Base-by-base conservation (phyloP, 192 early-diverging fungal species). In the Coemansia sp. region DNA sequence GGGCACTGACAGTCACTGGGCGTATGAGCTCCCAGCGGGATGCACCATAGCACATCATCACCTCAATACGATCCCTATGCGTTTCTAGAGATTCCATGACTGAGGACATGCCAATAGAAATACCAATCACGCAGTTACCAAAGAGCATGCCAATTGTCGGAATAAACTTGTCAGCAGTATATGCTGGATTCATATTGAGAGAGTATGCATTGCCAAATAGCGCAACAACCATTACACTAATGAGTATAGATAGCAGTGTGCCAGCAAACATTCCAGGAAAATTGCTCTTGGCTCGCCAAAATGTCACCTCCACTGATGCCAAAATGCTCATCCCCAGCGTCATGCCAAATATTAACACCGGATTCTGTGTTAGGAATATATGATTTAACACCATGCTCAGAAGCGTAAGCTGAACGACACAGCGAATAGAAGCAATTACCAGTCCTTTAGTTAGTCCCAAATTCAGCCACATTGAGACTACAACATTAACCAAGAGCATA, bases 81-180 rank as follows among this genome's bases (percentile, higher is more conserved):
- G 74, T 84, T 75, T 86, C 87, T 25, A 91, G 67, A 28, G 87
- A 83, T 35, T 80, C 84, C 61, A 91, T 81, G 21, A 86, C 86
- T 4, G 74, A 53, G 16, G 85, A 82, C 56, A 88, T 77, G 0
- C 87, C 91, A 56, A 93, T 75, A 13, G 90, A 86, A 30, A 88
- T 84, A 25, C 86, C 89, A 10, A 86, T 86, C 86, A 93, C 89
- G 42, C 84, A 76, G 67, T 92, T 94, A 26, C 92, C 93, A 18
- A 94, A 85, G 26, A 96, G 70, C 94, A 96, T 96, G 26, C 92
- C 94, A 9, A 94, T 74, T 0, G 89, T 92, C 20, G 94, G 92
- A 40, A 95, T 91, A 59, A 93, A 95, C 68, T 89, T 86, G 20
- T 77, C 81, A 3, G 94, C 89, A 9, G 84, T 74, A 67, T 85